These are phyloP conservation scores for Mycena haematopus DNA, from an alignment of 768 basidiomycete species.

Conservation along the genomic window DNA sequence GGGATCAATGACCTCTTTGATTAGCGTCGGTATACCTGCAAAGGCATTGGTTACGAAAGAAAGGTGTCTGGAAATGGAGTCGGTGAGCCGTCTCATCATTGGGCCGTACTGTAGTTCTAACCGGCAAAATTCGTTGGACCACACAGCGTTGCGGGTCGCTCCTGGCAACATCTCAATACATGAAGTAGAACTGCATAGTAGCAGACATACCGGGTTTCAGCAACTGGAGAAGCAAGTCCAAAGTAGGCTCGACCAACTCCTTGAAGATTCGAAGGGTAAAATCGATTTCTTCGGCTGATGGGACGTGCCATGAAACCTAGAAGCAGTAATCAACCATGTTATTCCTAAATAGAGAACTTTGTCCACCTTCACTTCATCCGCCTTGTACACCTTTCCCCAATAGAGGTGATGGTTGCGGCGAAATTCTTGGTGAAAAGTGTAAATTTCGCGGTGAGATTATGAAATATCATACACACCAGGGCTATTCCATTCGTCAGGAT, in stretches of 20 bases:
- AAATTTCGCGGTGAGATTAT: not conserved
- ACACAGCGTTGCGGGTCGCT: slow-evolving; percentile 59
- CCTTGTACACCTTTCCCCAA: slow-evolving; percentile 82
- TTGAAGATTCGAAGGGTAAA: slow-evolving; percentile 75
- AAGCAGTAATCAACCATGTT: not conserved
- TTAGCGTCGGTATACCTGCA: slow-evolving; percentile 72
- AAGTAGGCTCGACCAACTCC: slow-evolving; percentile 68
- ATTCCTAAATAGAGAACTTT: not conserved
- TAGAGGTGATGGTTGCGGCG: slow-evolving; percentile 68
- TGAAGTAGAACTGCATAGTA: slow-evolving; percentile 14
- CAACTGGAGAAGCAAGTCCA: slow-evolving; percentile 61
- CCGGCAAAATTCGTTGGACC: slow-evolving; percentile 91
- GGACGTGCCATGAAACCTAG: slow-evolving; percentile 82
- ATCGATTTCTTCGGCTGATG: slow-evolving; percentile 70
- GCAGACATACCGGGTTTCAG: slow-evolving; percentile 54
- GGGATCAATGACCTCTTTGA: slow-evolving; percentile 56
- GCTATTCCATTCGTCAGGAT: slow-evolving; percentile 76
- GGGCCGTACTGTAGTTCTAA: slow-evolving; percentile 34
- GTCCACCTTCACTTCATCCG: slow-evolving; percentile 72
- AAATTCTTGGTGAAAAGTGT: slow-evolving; percentile 57
- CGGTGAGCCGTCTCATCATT: not conserved
- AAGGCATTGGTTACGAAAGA: slow-evolving; percentile 79
- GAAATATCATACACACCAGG: slow-evolving; percentile 52
- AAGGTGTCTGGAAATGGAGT: slow-evolving; percentile 53
- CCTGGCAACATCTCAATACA: slow-evolving; percentile 36